Evolutionary conservation across 495 filamentous ascomycete genomes (phyloP).

Genomic region (Peziza echinospora): DNA sequence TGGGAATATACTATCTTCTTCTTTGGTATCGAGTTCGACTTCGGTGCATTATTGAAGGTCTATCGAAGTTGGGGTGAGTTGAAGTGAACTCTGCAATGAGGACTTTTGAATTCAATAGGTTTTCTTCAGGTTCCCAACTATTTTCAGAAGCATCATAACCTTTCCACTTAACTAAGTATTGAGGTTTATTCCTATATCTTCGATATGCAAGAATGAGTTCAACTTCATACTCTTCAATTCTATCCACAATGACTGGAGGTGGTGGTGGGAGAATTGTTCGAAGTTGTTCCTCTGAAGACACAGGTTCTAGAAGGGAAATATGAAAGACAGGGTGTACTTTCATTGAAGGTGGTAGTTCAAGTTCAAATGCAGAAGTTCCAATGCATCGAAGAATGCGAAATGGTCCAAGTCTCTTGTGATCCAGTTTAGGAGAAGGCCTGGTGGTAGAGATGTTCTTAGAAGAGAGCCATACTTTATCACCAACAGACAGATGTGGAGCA

Average conservation of each 20-base stretch:
- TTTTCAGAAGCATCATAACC: background rate
- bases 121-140: background rate
- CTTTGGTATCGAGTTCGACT: no score
- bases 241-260: background rate
- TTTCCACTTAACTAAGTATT: no score
- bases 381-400: background rate
- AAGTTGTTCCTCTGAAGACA: background rate
- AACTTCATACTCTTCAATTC: background rate
- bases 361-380: background rate
- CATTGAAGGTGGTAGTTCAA: constrained; percentile 3
- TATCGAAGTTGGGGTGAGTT: background rate
- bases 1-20: no score
- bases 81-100: background rate
- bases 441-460: background rate
- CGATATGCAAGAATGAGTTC: background rate
- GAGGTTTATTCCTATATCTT: background rate
- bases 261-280: background rate
- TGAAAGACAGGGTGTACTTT: constrained; percentile 9
- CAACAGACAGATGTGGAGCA: background rate
- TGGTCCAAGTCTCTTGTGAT: background rate
- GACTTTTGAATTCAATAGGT: background rate
- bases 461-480: background rate
- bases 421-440: background rate
- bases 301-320: constrained; percentile 4
- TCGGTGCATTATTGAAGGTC: no score